Evolutionary conservation across 2,329 filamentous ascomycete genomes (phyloP).

Genomic region (Calonectria pauciramosa): DNA sequence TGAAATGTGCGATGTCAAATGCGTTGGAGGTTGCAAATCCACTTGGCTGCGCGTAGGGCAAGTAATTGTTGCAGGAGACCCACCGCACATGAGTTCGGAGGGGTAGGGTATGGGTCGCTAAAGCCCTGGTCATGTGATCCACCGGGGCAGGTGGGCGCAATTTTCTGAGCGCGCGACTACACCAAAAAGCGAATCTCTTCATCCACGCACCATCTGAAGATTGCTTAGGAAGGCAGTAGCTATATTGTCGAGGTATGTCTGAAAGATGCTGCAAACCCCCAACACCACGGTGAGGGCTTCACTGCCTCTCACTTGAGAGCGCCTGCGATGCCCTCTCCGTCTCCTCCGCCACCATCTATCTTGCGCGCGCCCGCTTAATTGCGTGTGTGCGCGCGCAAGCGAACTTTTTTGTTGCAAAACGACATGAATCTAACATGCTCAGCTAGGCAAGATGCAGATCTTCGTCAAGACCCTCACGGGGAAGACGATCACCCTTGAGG

Average conservation of each 20-base stretch:
- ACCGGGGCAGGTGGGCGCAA: constrained; percentile 27
- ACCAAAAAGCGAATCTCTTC: constrained; percentile 46
- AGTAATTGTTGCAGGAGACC: constrained; percentile 20
- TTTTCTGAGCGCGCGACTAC: constrained; percentile 51
- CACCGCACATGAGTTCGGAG: constrained; percentile 15
- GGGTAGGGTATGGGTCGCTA: constrained; percentile 32
- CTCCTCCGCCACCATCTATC: constrained; percentile 1
- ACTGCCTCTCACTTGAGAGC: constrained; percentile 52
- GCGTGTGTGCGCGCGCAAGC: constrained; percentile 23
- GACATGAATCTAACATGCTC: constrained; percentile 56
- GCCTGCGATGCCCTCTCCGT: constrained; percentile 36
- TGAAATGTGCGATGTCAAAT: constrained; percentile 48
- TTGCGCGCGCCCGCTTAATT: constrained; percentile 16
- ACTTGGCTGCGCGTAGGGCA: constrained; percentile 40
- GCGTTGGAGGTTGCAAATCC: constrained; percentile 43
- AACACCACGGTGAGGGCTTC: constrained; percentile 46
- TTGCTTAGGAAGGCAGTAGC: constrained; percentile 74
- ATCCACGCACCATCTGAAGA: constrained; percentile 66
- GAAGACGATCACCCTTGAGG: constrained; percentile 99
- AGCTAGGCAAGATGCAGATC: constrained; percentile 80
- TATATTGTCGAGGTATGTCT: constrained; percentile 75
- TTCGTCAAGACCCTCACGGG: constrained; percentile 93
- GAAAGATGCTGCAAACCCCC: constrained; percentile 61
- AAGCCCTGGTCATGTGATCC: constrained; percentile 52
- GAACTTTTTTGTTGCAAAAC: neutral